Base-by-base conservation (phyloP, 768 basidiomycete species). In the Porpolomopsis calyptriformis region DNA sequence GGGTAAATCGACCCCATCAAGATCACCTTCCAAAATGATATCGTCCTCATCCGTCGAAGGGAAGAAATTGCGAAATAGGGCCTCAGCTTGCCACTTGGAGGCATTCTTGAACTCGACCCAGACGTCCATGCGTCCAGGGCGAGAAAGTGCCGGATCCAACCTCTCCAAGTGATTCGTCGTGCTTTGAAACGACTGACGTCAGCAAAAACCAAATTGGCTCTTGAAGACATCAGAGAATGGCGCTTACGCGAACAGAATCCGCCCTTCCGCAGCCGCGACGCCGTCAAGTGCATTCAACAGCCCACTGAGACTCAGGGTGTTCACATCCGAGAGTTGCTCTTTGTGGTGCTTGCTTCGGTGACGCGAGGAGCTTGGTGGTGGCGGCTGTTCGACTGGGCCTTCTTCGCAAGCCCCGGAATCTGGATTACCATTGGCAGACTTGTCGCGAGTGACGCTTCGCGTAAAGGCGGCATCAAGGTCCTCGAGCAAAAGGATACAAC, bases 141-240 rank as follows among this genome's bases (percentile, higher is more conserved):
- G 82, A n/a, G 82, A 85, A 9, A 94, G 76, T 0, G 91, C 91
- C 3, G 89, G 86, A 54, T 94, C 91, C 1, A 94, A 74, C 26
- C 83, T 77, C 55, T 92, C 87, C n/a, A 91, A 69, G 57, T 93
- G 90, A 62, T 93, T 93, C 9, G 87, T 90, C 14, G 87, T 90
- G 0, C 86, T 88, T 53, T 11, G 34, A 19, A 35, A 11, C 14
- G 8, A 2, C 31, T 25, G 12, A 18, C 38, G 10, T 18, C 48
- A 24, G 53, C 36, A 8, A 46, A 45, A 29, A 45, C 19, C 14
- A 49, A 14, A 38, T 25, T n/a, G 29, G 24, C 19, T 16, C 46
- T 43, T 14, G 35, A 38, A 22, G 3, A 46, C 26, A 44, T 34
- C 43, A 43, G 31, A 35, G 31, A 18, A 36, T 24, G 34, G 47